phyloP scores from a whole-genome alignment of 2,329 filamentous ascomycete genomes.

The Colletotrichum eremochloae region DNA sequence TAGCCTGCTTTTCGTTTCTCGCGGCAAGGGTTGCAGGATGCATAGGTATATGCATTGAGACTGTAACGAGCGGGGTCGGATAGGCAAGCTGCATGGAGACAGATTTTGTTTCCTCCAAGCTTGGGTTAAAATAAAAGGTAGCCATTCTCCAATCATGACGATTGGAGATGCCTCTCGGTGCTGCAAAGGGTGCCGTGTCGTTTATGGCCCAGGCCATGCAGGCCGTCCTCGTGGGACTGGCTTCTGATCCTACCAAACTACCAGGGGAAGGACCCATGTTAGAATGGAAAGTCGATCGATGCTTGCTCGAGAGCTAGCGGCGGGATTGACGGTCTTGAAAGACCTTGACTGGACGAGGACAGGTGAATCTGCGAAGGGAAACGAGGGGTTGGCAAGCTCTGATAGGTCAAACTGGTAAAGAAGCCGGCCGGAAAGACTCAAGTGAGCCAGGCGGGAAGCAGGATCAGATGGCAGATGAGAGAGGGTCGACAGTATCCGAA shows the following conservation, averaged over 20 bases:
- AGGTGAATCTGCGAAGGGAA: constrained; percentile 18
- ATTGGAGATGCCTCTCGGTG: constrained; percentile 14
- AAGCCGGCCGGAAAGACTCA: background rate
- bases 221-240: constrained; percentile 31
- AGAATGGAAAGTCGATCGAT: constrained; percentile 28
- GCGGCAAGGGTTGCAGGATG: constrained; percentile 29
- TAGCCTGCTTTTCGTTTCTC: constrained; percentile 22
- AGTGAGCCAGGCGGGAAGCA: constrained; percentile 12
- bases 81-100: background rate
- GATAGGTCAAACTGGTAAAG: constrained; percentile 14
- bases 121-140: background rate
- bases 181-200: constrained; percentile 10
- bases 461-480: background rate
- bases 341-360: constrained; percentile 27
- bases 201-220: constrained; percentile 20
- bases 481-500: background rate
- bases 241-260: constrained; percentile 3
- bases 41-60: background rate
- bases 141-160: constrained; percentile 31
- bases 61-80: constrained; percentile 10
- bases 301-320: constrained; percentile 24
- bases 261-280: constrained; percentile 2
- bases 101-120: constrained; percentile 29
- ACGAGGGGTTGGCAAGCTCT: constrained; percentile 26
- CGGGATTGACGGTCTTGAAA: constrained; percentile 40